Evolutionary conservation across 352 stramenopile species (phyloP).

Genomic region (Pythium dissimile): DNA sequence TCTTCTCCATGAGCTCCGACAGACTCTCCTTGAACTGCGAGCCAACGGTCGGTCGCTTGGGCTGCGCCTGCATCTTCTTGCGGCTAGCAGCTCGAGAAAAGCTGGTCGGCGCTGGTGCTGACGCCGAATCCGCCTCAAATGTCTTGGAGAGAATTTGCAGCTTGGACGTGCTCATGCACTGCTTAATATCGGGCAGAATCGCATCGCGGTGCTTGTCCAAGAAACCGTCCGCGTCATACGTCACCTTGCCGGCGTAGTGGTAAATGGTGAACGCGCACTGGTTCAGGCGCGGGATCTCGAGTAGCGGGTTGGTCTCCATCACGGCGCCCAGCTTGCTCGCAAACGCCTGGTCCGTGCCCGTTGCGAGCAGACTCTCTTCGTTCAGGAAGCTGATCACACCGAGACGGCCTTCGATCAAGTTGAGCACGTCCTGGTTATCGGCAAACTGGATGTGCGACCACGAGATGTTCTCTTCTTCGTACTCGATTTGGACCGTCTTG

Average conservation of each 20-base stretch:
- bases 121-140: conserved; percentile 41
- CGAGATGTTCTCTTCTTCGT: conserved; percentile 90
- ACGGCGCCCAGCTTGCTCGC: conserved; percentile 85
- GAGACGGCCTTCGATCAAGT: conserved; percentile 87
- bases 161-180: conserved; percentile 75
- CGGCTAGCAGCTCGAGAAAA: conserved; percentile 11
- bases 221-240: conserved; percentile 79
- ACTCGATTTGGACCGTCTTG: conserved; percentile 89
- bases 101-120: background rate
- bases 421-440: conserved; percentile 90
- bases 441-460: conserved; percentile 89
- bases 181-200: conserved; percentile 81
- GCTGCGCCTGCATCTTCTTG: conserved; percentile 54
- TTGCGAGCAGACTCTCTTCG: conserved; percentile 84
- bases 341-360: conserved; percentile 83
- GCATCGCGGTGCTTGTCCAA: conserved; percentile 84
- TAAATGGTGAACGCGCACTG: conserved; percentile 83
- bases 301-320: conserved; percentile 84
- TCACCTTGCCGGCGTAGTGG: conserved; percentile 86
- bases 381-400: conserved; percentile 90
- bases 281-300: conserved; percentile 81
- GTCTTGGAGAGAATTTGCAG: conserved; percentile 65
- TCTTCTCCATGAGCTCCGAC: conserved; percentile 83
- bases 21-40: conserved; percentile 87
- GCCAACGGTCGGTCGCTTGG: conserved; percentile 69